A percentile compares a stretch with the other conserved stretches of the same genome.
These are phyloP conservation scores for Lentinus brumalis DNA, from an alignment of 768 basidiomycete species.

Conservation along the genomic window DNA sequence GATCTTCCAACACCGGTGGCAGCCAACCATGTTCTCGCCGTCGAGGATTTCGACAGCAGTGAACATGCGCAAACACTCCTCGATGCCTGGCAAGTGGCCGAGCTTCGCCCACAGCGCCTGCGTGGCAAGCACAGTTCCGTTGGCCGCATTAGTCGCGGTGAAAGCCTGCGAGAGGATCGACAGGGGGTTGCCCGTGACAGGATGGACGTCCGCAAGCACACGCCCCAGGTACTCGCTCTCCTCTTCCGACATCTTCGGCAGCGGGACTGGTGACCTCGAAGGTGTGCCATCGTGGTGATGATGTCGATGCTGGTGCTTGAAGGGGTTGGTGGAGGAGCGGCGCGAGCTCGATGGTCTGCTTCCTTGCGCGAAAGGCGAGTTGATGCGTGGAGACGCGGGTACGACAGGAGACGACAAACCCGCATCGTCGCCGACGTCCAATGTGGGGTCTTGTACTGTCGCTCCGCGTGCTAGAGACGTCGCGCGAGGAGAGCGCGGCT, in stretches of 20 bases:
- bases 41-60: slow-evolving; percentile 92
- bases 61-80: slow-evolving; percentile 85
- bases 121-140: slow-evolving; percentile 33
- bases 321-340: slow-evolving; percentile 12
- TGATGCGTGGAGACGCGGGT: not conserved
- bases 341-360: slow-evolving; percentile 9
- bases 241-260: slow-evolving; percentile 54
- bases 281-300: slow-evolving; percentile 28
- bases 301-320: slow-evolving; percentile 8
- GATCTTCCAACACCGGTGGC: slow-evolving; percentile 92
- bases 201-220: slow-evolving; percentile 65
- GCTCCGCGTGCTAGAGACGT: slow-evolving; percentile 10
- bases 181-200: slow-evolving; percentile 48
- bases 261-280: slow-evolving; percentile 42
- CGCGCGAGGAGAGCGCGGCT: slow-evolving; percentile 9
- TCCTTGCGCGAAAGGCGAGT: not conserved
- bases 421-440: slow-evolving; percentile 14
- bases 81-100: slow-evolving; percentile 57
- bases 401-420: slow-evolving; percentile 6
- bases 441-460: slow-evolving; percentile 6
- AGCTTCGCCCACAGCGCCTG: slow-evolving; percentile 46
- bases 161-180: slow-evolving; percentile 46
- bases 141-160: slow-evolving; percentile 8
- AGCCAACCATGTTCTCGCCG: slow-evolving; percentile 94
- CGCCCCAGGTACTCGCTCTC: slow-evolving; percentile 69